Conservation (phyloP, 2,329 filamentous ascomycete species). For the Pestalotiopsis sp. region DNA sequence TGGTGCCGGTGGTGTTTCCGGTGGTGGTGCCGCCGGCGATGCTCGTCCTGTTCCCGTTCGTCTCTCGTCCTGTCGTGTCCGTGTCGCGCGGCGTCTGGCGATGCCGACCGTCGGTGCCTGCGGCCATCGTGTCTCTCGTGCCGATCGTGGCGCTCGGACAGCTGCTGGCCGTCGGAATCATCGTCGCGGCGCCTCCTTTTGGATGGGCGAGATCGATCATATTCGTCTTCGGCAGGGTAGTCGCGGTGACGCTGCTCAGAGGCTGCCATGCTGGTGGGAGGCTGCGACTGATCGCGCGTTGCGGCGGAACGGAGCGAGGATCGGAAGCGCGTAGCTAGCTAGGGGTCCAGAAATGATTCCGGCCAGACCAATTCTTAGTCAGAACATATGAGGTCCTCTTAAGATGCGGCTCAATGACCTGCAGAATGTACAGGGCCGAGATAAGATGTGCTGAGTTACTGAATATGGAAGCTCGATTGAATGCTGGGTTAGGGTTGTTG, state of each 20-base stretch:
- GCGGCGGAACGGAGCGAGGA: too few relatives aligned
- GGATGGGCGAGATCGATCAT: not conserved
- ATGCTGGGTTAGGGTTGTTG: too few relatives aligned
- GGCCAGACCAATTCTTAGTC: too few relatives aligned
- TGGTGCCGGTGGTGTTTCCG: conserved; percentile 24
- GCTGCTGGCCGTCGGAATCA: not conserved
- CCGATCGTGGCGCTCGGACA: not conserved
- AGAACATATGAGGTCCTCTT: too few relatives aligned
- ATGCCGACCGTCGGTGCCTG: not conserved
- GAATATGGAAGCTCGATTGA: too few relatives aligned
- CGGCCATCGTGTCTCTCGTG: not conserved
- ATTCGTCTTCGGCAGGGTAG: not conserved
- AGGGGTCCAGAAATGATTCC: too few relatives aligned
- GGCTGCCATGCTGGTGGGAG: conserved; percentile 45
- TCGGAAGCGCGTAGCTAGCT: too few relatives aligned
- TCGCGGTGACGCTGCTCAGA: not conserved
- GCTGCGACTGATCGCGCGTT: too few relatives aligned
- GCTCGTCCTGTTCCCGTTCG: conserved; percentile 14
- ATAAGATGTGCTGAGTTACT: too few relatives aligned
- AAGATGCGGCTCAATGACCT: too few relatives aligned
- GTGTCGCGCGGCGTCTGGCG: not conserved
- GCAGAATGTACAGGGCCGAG: too few relatives aligned
- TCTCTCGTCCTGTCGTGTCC: not conserved
- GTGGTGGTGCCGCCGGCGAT: conserved; percentile 31
- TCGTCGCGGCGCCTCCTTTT: not conserved